Conservation (phyloP, 1,284 basidiomycete species). For the Naganishia sp. region DNA sequence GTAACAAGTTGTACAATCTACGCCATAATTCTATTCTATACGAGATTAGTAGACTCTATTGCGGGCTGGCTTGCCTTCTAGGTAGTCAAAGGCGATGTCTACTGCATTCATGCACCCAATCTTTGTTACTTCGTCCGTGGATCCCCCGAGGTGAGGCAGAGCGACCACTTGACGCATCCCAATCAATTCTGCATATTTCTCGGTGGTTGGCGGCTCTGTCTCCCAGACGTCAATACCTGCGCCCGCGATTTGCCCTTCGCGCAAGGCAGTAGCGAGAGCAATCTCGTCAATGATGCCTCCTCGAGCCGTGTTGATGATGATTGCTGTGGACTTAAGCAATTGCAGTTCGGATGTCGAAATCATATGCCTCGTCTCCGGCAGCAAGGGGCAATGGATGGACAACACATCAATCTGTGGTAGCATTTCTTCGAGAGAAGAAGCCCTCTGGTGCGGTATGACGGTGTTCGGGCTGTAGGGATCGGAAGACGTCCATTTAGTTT, state of each 20-base stretch:
- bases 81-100: slow-evolving; percentile 44
- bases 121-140: slow-evolving; percentile 41
- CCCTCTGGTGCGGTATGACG: slow-evolving; percentile 57
- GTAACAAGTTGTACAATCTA: slow-evolving; percentile 46
- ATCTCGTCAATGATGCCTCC: slow-evolving; percentile 57
- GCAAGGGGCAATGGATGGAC: slow-evolving; percentile 57
- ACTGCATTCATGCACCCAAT: slow-evolving; percentile 45
- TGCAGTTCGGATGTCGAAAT: slow-evolving; percentile 51
- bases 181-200: slow-evolving; percentile 42
- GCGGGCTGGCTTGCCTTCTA: slow-evolving; percentile 41
- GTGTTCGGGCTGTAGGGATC: slow-evolving; percentile 35
- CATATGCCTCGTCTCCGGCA: slow-evolving; percentile 51
- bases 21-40: background rate
- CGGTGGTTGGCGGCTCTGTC: slow-evolving; percentile 45
- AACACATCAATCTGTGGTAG: slow-evolving; percentile 54
- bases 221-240: slow-evolving; percentile 59
- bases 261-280: slow-evolving; percentile 55
- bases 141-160: slow-evolving; percentile 49
- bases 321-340: slow-evolving; percentile 49
- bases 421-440: slow-evolving; percentile 50
- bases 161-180: slow-evolving; percentile 44
- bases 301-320: slow-evolving; percentile 57
- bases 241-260: slow-evolving; percentile 53
- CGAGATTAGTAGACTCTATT: slow-evolving; percentile 41
- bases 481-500: slow-evolving; percentile 43